Evolutionary conservation across 148 eudicot genomes (phyloP).

Genomic region (Camellia japonica): DNA sequence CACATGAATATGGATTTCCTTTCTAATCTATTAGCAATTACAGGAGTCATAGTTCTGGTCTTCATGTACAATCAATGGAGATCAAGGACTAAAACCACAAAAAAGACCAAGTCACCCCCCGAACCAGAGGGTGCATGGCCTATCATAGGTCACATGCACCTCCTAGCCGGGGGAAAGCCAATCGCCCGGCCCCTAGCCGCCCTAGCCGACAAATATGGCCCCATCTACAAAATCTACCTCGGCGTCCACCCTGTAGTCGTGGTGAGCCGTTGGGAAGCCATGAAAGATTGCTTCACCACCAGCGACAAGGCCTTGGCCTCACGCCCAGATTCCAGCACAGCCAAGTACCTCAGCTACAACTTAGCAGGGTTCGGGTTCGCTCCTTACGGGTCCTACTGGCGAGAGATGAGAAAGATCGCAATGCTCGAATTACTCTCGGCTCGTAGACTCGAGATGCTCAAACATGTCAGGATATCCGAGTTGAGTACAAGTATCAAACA

Average conservation of each 20-base stretch:
- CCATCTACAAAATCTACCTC: neutral
- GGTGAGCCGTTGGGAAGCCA: slow-evolving; percentile 9
- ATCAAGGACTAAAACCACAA: neutral
- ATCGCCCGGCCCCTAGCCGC: neutral
- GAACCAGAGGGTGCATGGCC: slow-evolving; percentile 2
- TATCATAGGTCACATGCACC: slow-evolving; percentile 1
- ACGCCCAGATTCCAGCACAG: neutral
- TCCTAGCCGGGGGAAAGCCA: neutral
- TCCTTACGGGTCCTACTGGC: slow-evolving; percentile 1
- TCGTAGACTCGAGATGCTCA: slow-evolving; percentile 2
- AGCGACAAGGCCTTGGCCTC: neutral
- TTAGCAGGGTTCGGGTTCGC: neutral
- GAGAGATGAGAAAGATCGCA: neutral
- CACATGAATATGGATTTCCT: slow-evolving; percentile 2
- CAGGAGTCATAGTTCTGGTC: neutral
- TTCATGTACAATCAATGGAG: neutral
- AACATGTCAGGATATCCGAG: neutral
- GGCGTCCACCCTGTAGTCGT: neutral
- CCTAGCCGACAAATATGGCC: slow-evolving; percentile 6
- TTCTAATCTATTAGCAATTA: neutral
- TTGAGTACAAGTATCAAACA: neutral
- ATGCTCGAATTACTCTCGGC: neutral
- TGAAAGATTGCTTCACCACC: slow-evolving; percentile 13
- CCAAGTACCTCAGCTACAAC: slow-evolving; percentile 10
- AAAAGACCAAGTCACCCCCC: neutral